Evolutionary conservation across 73 alveolate genomes (phyloP).

Genomic region (Loxodes magnus): DNA sequence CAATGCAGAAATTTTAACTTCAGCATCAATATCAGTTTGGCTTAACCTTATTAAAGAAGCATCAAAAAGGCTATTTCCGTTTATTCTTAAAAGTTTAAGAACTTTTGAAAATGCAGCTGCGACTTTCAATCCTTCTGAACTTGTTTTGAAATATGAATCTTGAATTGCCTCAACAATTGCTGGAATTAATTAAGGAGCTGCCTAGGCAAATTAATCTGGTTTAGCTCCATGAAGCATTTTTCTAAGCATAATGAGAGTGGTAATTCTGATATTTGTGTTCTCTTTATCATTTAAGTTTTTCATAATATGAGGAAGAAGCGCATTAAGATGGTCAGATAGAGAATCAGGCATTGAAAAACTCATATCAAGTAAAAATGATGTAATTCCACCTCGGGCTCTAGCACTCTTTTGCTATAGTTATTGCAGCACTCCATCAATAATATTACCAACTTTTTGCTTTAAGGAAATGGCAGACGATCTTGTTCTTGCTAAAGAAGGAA

Average conservation of each 20-base stretch:
- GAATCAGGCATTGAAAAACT: conserved; percentile 6
- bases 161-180: conserved; percentile 18
- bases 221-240: conserved; percentile 21
- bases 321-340: conserved; percentile 9
- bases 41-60: neutral
- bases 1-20: conserved; percentile 37
- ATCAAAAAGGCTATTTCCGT: neutral
- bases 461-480: conserved; percentile 34
- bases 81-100: conserved; percentile 9
- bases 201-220: conserved; percentile 1
- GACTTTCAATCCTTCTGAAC: conserved; percentile 40
- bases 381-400: conserved; percentile 7
- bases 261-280: conserved; percentile 17
- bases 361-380: neutral
- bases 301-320: conserved; percentile 21
- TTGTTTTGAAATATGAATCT: conserved; percentile 36
- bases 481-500: conserved; percentile 16
- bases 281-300: conserved; percentile 29
- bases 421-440: conserved; percentile 31
- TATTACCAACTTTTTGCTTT: conserved; percentile 20
- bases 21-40: conserved; percentile 43
- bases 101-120: conserved; percentile 28
- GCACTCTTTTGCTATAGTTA: conserved; percentile 16
- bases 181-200: conserved; percentile 4
- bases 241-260: conserved; percentile 34